Evolutionary conservation across 306 rosid genomes (phyloP).

Genomic region (Trifolium pratense): DNA sequence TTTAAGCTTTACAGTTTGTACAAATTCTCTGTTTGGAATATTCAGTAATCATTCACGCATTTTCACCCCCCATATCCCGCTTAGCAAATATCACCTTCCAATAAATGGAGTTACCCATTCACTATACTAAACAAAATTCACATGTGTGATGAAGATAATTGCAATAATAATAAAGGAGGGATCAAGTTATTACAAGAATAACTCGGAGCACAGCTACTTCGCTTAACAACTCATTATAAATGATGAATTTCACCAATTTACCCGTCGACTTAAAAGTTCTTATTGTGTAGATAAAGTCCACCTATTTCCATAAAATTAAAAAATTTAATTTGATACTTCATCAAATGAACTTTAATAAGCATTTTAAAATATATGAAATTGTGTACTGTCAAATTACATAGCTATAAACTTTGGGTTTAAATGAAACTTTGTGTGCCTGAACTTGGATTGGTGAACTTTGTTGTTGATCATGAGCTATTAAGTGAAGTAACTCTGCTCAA

Average conservation of each 20-base stretch:
- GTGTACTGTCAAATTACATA: background rate
- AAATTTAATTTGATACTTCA: background rate
- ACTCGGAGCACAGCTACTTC: background rate
- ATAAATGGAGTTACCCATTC: slow-evolving; percentile 29
- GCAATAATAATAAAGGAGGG: background rate
- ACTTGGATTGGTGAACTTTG: background rate
- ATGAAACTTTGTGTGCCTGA: background rate
- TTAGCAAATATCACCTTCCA: slow-evolving; percentile 15
- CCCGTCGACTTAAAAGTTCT: background rate
- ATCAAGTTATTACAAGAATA: background rate
- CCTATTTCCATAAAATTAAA: background rate
- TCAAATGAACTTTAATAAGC: background rate
- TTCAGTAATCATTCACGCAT: slow-evolving; percentile 26
- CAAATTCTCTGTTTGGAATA: slow-evolving; percentile 26
- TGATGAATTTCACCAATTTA: background rate
- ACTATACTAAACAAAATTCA: slow-evolving; percentile 5
- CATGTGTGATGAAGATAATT: background rate
- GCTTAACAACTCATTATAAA: background rate
- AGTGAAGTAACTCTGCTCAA: background rate
- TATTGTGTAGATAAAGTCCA: background rate
- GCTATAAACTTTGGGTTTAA: background rate
- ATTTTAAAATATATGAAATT: background rate
- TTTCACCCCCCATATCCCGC: slow-evolving; percentile 3
- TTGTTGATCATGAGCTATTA: background rate
- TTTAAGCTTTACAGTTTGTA: slow-evolving; percentile 20